Evolutionary conservation across 768 basidiomycete species (phyloP).

Genomic region (Suillus bovinus): DNA sequence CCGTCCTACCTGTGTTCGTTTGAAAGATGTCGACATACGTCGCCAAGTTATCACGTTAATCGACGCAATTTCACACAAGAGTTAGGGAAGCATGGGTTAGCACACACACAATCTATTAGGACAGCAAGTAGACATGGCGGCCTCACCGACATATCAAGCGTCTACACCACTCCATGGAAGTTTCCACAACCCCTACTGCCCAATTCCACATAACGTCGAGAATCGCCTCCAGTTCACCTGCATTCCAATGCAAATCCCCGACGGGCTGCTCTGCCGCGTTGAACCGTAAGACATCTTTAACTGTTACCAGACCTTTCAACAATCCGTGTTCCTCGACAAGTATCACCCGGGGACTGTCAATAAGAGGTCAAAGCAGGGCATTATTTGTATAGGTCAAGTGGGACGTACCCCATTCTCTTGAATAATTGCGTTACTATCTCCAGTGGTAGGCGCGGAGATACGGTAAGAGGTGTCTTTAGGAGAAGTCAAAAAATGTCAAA

Average conservation of each 20-base stretch:
- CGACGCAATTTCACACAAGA: background rate
- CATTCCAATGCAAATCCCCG: slow-evolving; percentile 57
- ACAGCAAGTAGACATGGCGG: background rate
- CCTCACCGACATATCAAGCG: slow-evolving; percentile 23
- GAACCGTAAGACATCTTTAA: slow-evolving; percentile 93
- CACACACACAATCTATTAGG: background rate
- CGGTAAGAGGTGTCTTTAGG: slow-evolving; percentile 86
- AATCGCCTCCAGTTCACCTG: slow-evolving; percentile 63
- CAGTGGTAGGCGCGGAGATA: slow-evolving; percentile 86
- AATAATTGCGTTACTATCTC: slow-evolving; percentile 98
- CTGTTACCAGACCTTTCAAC: slow-evolving; percentile 85
- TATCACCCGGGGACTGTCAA: slow-evolving; percentile 86
- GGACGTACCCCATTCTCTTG: slow-evolving; percentile 91
- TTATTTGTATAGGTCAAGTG: slow-evolving; percentile 1
- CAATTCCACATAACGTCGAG: slow-evolving; percentile 63
- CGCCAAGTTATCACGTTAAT: background rate
- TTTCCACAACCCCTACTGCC: slow-evolving; percentile 40
- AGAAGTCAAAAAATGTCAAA: slow-evolving; percentile 1
- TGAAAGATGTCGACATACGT: background rate
- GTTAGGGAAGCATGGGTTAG: background rate
- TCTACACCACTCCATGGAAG: slow-evolving; percentile 29
- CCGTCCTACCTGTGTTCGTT: background rate
- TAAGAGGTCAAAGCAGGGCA: background rate
- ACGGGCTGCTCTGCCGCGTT: slow-evolving; percentile 62
- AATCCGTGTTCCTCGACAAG: slow-evolving; percentile 86